These are phyloP conservation scores for Viridothelium virens DNA, from an alignment of 495 filamentous ascomycete genomes.

Conservation along the genomic window DNA sequence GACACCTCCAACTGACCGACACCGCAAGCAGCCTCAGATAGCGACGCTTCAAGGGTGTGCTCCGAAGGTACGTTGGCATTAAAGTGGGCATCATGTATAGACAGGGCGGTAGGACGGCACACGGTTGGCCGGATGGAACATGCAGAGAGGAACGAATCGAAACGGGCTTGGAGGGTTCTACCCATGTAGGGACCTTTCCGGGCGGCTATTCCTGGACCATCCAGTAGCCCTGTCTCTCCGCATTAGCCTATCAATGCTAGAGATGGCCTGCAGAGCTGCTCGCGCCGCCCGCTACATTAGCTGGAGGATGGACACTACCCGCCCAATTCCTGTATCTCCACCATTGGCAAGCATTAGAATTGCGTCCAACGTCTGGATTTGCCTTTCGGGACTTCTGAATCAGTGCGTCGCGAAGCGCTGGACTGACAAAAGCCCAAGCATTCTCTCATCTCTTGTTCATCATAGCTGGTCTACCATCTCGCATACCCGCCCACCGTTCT, in stretches of 20 bases:
- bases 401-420: conserved; percentile 27
- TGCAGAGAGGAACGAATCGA: neutral
- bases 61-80: neutral
- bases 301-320: conserved; percentile 26
- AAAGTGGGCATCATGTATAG: conserved; percentile 2
- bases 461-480: conserved; percentile 30
- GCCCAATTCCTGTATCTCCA: conserved; percentile 30
- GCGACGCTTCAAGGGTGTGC: neutral
- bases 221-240: conserved; percentile 5
- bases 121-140: conserved; percentile 1
- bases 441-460: conserved; percentile 19
- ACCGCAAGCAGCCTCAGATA: neutral
- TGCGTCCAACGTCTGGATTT: conserved; percentile 14
- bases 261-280: conserved; percentile 21
- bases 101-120: neutral
- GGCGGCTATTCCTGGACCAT: conserved; percentile 36
- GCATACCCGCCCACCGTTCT: conserved; percentile 21
- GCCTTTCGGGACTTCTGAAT: neutral
- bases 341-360: conserved; percentile 14
- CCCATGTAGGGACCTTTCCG: conserved; percentile 17
- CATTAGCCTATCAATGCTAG: conserved; percentile 29
- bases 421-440: conserved; percentile 31
- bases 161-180: neutral
- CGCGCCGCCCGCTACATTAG: conserved; percentile 24
- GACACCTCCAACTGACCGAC: neutral